Base-by-base conservation (phyloP, 2,329 filamentous ascomycete genomes). In the Calonectria crousiana region DNA sequence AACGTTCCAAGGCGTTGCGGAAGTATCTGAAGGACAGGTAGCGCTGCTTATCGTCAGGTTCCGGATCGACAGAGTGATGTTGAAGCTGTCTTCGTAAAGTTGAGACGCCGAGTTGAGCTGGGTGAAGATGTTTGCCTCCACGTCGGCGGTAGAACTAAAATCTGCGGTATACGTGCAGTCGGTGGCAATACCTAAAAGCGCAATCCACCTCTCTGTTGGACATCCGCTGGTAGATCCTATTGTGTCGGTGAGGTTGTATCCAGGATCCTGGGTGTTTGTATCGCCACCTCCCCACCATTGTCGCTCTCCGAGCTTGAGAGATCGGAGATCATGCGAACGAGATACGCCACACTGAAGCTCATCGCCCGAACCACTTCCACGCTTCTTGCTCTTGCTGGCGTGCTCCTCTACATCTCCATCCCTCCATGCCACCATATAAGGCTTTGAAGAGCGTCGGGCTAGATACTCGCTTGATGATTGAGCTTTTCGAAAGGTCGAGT, bases 141-240 rank as follows among this genome's bases (percentile, higher is more conserved):
- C 90, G 20, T 90, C 87, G 56, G 91, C 87, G 52, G 90, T 89
- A 14, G 88, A 89, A 67, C 90, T 89, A 83, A 98, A 96, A 8
- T 89, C 87, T 1, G 87, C 87, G 6, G 93, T 94, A 81, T 98
- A 98, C 8, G 91, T 93, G 86, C 95, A 98, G 83, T 98, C 95
- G 0, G 95, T 95, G 6, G 95, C 95, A 28, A 98, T 90, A n/a
- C 96, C 96, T n/a, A 98, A 90, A 52, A 98, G 88, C 0, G 96
- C 95, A 36, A 98, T 94, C 82, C 93, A 95, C 75, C 95, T 91
- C 6, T 94, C 94, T 1, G 89, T 91, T 9, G 95, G 95, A 81
- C 95, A 98, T 64, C 96, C 96, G 6, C 85, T 81, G 0, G 93
- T 94, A 69, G 90, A 92, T 44, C 95, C 95, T 80, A 98, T 95